phyloP scores from a whole-genome alignment of 202 grass and related monocot species.

The Panicum hallii region DNA sequence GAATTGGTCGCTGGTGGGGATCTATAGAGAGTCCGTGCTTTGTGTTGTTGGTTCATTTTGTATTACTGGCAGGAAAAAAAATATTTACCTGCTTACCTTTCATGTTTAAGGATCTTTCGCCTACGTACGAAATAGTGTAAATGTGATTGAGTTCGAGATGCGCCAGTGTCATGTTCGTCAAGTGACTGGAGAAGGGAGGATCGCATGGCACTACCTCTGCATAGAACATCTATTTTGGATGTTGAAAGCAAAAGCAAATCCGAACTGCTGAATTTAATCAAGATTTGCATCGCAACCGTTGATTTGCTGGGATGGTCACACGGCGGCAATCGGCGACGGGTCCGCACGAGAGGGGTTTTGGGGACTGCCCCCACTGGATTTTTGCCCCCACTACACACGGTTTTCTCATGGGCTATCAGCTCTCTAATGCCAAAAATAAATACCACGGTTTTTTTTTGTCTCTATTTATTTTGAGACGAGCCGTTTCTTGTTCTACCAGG shows the following conservation, averaged over 20 bases:
- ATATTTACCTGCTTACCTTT: not conserved
- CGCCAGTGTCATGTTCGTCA: not conserved
- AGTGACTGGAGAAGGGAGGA: not conserved
- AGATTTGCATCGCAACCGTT: not conserved
- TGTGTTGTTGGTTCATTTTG: not conserved
- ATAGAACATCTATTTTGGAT: not conserved
- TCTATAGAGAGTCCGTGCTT: too few species aligned
- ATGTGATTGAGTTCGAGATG: not conserved
- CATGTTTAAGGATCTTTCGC: not conserved
- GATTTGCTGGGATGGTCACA: too few species aligned
- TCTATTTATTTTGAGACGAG: not conserved
- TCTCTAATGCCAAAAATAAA: not conserved
- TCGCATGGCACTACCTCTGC: not conserved
- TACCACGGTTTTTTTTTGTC: not conserved
- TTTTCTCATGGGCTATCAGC: slow-evolving; percentile 6
- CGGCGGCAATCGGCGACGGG: too few species aligned
- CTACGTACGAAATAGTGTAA: not conserved
- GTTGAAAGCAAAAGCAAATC: not conserved
- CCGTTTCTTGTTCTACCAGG: too few species aligned
- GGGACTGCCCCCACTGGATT: too few species aligned
- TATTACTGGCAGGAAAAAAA: not conserved
- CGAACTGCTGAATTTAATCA: not conserved
- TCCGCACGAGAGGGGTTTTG: too few species aligned
- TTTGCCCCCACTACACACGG: not conserved
- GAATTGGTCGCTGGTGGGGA: too few species aligned